Evolutionary conservation across 129 eudicot genomes (phyloP).

Genomic region (Saussurea involucrata): DNA sequence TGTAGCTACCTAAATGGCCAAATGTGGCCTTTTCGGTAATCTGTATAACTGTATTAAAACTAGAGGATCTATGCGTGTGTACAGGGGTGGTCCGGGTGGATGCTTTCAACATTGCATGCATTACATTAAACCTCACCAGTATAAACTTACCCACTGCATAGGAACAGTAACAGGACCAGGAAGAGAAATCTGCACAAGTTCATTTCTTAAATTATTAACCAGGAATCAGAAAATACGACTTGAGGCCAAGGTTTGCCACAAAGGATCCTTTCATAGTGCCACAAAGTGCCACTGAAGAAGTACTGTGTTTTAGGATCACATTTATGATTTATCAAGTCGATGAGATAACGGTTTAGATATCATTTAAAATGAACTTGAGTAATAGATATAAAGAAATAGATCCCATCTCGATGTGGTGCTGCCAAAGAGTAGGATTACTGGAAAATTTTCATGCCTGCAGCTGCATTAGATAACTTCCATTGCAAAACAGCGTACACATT

Average conservation of each 20-base stretch:
- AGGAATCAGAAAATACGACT: not conserved
- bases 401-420: not conserved
- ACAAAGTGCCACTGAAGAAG: not conserved
- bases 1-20: not conserved
- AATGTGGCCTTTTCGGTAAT: not conserved
- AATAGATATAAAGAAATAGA: not conserved
- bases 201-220: not conserved
- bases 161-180: not conserved
- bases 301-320: not conserved
- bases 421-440: not conserved
- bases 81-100: not conserved
- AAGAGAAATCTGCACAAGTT: not conserved
- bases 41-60: not conserved
- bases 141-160: not conserved
- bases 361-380: not conserved
- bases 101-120: conserved; percentile 1
- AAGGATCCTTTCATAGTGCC: not conserved
- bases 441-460: not conserved
- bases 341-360: not conserved
- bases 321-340: not conserved
- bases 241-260: not conserved
- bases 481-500: not conserved
- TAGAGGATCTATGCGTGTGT: not conserved
- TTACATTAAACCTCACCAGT: too few relatives aligned
- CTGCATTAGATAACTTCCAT: not conserved